These are phyloP conservation scores for Nitzschia sp. DNA, from an alignment of 108 stramenopile species.

Conservation along the genomic window DNA sequence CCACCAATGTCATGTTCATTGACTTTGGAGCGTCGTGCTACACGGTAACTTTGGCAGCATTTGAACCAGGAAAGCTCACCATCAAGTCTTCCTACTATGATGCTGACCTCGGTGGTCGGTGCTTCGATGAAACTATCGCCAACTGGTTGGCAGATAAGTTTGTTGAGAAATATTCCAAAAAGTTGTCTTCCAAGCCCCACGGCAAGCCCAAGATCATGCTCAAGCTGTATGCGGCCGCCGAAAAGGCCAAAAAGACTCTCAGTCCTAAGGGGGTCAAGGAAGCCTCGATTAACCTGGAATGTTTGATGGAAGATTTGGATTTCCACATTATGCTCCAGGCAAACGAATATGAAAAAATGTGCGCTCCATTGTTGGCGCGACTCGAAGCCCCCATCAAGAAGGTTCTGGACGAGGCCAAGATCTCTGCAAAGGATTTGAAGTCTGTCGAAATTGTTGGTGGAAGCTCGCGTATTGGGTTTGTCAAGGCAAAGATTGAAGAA, in stretches of 20 bases:
- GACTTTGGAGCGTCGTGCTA: slow-evolving; percentile 94
- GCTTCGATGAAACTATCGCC: slow-evolving; percentile 91
- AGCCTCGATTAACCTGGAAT: slow-evolving; percentile 92
- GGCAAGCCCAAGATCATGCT: slow-evolving; percentile 84
- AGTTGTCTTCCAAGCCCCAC: slow-evolving; percentile 77
- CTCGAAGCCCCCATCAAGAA: slow-evolving; percentile 83
- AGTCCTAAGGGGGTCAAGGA: slow-evolving; percentile 95
- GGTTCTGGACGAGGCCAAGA: slow-evolving; percentile 81
- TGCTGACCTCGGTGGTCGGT: slow-evolving; percentile 89
- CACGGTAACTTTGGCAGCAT: slow-evolving; percentile 90
- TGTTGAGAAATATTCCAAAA: slow-evolving; percentile 81
- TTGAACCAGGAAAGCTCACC: slow-evolving; percentile 88
- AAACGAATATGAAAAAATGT: slow-evolving; percentile 85
- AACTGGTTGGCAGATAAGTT: slow-evolving; percentile 91
- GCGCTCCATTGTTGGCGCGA: slow-evolving; percentile 78
- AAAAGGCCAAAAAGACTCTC: slow-evolving; percentile 99
- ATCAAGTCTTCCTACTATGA: slow-evolving; percentile 86
- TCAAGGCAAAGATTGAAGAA: slow-evolving; percentile 81
- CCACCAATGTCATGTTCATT: slow-evolving; percentile 91
- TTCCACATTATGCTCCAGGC: slow-evolving; percentile 80
- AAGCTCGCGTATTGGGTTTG: slow-evolving; percentile 84
- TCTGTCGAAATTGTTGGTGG: slow-evolving; percentile 97
- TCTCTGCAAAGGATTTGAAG: slow-evolving; percentile 69
- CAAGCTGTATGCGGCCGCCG: slow-evolving; percentile 92
- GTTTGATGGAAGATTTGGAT: slow-evolving; percentile 93